Conservation (phyloP, 2,329 filamentous ascomycete genomes). For the Colletotrichum sansevieriae region DNA sequence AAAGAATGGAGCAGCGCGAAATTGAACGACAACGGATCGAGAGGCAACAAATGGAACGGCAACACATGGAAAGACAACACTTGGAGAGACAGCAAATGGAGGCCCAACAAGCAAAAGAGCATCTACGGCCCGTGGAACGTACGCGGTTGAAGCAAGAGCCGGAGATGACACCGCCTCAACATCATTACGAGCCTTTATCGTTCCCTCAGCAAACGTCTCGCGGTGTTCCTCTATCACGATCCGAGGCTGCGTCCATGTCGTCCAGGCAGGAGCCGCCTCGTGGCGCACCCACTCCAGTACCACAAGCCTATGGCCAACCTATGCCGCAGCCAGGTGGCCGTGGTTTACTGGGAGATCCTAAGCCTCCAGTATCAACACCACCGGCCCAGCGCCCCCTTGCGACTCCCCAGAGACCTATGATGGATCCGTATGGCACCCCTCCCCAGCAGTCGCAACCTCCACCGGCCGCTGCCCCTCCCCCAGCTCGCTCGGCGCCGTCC, state of each 20-base stretch:
- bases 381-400: conserved; percentile 43
- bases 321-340: conserved; percentile 58
- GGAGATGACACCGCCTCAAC: conserved; percentile 54
- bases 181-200: conserved; percentile 60
- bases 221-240: conserved; percentile 52
- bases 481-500: conserved; percentile 60
- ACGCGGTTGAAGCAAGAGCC: conserved; percentile 63
- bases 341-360: conserved; percentile 55
- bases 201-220: conserved; percentile 55
- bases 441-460: conserved; percentile 50
- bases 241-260: conserved; percentile 57
- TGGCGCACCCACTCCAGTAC: conserved; percentile 49
- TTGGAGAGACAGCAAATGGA: conserved; percentile 44
- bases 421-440: conserved; percentile 51
- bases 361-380: conserved; percentile 48
- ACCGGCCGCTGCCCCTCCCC: conserved; percentile 55
- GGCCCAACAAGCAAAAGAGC: conserved; percentile 49
- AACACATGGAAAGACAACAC: conserved; percentile 34
- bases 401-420: conserved; percentile 46
- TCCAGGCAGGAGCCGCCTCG: conserved; percentile 57
- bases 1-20: conserved; percentile 38
- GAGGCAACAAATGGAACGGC: conserved; percentile 17
- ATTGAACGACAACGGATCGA: conserved; percentile 40
- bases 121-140: conserved; percentile 44
- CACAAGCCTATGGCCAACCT: conserved; percentile 53